These are phyloP conservation scores for Haplosporangium sp. DNA, from an alignment of 371 early-diverging fungal species.

Conservation along the genomic window DNA sequence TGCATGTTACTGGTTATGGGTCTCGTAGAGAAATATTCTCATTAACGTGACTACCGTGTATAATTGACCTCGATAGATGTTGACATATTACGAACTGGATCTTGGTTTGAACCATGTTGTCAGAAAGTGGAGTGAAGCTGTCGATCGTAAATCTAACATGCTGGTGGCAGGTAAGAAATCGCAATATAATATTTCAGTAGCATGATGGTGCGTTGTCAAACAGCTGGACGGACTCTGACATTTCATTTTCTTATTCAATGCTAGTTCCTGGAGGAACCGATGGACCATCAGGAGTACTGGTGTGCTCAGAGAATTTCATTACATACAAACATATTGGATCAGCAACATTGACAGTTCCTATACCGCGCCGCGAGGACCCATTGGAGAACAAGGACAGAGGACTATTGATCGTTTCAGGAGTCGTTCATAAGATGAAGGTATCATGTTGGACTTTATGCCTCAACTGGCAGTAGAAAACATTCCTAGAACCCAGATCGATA, in stretches of 20 bases:
- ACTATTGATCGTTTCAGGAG: slow-evolving; percentile 82
- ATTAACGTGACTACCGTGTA: not conserved
- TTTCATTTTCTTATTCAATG: not conserved
- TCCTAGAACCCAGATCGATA: no score
- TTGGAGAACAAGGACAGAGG: slow-evolving; percentile 72
- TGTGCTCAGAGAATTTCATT: slow-evolving; percentile 91
- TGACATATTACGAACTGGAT: slow-evolving; percentile 97
- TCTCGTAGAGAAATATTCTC: not conserved
- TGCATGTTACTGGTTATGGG: not conserved
- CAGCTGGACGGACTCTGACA: not conserved
- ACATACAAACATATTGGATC: slow-evolving; percentile 86
- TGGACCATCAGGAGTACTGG: slow-evolving; percentile 97
- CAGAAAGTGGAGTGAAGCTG: slow-evolving; percentile 90
- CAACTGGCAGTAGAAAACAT: not conserved
- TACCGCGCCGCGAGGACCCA: slow-evolving; percentile 87
- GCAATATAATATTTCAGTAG: not conserved
- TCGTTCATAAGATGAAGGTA: slow-evolving; percentile 92
- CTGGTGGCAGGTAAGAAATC: slow-evolving; percentile 76
- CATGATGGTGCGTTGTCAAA: not conserved
- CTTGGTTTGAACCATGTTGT: slow-evolving; percentile 98
- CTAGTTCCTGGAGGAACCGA: slow-evolving; percentile 92
- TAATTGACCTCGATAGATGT: slow-evolving; percentile 48
- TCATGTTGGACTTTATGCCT: slow-evolving; percentile 5
- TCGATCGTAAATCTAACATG: slow-evolving; percentile 82
- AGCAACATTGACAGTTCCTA: slow-evolving; percentile 79